Evolutionary conservation across 441 rosid genomes (phyloP).

Genomic region (Lepidium campestre): DNA sequence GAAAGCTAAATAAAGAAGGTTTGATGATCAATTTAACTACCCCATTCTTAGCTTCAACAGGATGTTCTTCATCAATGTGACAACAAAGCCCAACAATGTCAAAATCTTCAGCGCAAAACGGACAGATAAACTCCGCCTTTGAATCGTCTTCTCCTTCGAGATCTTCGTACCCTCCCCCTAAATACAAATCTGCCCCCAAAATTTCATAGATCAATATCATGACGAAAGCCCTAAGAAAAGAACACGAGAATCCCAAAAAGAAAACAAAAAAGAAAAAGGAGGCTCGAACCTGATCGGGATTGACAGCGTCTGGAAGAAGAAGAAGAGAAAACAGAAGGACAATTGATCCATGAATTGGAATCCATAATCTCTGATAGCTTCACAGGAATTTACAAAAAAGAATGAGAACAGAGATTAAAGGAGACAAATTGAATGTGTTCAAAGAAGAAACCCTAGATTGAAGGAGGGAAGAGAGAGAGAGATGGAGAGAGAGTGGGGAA

Average conservation of each 20-base stretch:
- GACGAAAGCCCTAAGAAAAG: background rate
- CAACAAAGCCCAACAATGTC: slow-evolving; percentile 86
- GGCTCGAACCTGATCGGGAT: slow-evolving; percentile 27
- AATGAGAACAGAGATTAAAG: background rate
- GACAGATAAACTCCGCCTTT: slow-evolving; percentile 63
- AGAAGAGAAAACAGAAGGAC: slow-evolving; percentile 27
- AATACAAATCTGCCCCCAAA: slow-evolving; percentile 44
- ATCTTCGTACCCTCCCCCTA: slow-evolving; percentile 54
- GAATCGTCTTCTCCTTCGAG: slow-evolving; percentile 57
- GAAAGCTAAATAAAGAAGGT: background rate
- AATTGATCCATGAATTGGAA: slow-evolving; percentile 29
- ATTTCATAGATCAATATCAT: background rate
- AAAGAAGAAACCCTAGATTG: slow-evolving; percentile 21
- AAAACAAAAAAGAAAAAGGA: no score
- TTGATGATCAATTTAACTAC: slow-evolving; percentile 31
- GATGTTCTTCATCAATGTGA: slow-evolving; percentile 87
- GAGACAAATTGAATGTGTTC: background rate
- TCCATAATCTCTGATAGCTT: slow-evolving; percentile 14
- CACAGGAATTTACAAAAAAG: background rate
- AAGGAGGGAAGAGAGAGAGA: slow-evolving; percentile 1
- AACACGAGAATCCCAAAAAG: background rate
- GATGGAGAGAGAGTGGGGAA: slow-evolving; percentile 22
- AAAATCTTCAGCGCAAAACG: slow-evolving; percentile 76
- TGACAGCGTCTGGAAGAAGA: slow-evolving; percentile 23
- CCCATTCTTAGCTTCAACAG: slow-evolving; percentile 78